Percentiles rank a stretch among this genome's conserved stretches.
Conservation (phyloP, 2,329 filamentous ascomycete genomes). For the Arthrobotrys sinensis region DNA sequence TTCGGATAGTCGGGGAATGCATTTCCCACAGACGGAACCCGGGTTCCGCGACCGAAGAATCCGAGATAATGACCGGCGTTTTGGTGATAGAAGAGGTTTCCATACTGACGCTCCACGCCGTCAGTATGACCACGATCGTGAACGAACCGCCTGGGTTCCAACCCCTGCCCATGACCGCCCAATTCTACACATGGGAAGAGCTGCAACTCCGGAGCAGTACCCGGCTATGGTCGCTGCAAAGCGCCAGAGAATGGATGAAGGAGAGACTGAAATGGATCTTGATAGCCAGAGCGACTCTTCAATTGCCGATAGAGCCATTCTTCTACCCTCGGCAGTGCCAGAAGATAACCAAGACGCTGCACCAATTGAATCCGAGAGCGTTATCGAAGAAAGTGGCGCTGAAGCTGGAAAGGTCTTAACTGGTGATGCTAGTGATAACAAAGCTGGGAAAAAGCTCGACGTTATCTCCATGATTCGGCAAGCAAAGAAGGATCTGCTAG, state of each 20-base stretch:
- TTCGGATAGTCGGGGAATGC: conserved; percentile 47
- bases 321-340: conserved; percentile 23
- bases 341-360: conserved; percentile 44
- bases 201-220: conserved; percentile 55
- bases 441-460: conserved; percentile 62
- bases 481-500: conserved; percentile 62
- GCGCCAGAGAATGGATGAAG: conserved; percentile 60
- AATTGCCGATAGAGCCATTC: conserved; percentile 10
- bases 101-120: conserved; percentile 43
- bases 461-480: conserved; percentile 64
- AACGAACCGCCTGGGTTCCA: conserved; percentile 60
- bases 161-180: conserved; percentile 52
- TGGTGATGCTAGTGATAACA: conserved; percentile 3
- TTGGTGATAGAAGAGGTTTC: conserved; percentile 54
- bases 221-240: conserved; percentile 58
- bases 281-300: conserved; percentile 42
- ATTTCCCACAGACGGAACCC: conserved; percentile 54
- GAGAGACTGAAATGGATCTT: conserved; percentile 50
- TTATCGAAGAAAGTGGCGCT: conserved; percentile 1
- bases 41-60: conserved; percentile 46
- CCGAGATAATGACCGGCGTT: conserved; percentile 36
- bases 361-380: conserved; percentile 1
- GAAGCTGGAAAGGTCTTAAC: not conserved
- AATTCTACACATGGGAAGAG: conserved; percentile 42
- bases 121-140: conserved; percentile 61